Conservation (phyloP, 169 alveolate species). For the Cryptosporidium sp. region DNA sequence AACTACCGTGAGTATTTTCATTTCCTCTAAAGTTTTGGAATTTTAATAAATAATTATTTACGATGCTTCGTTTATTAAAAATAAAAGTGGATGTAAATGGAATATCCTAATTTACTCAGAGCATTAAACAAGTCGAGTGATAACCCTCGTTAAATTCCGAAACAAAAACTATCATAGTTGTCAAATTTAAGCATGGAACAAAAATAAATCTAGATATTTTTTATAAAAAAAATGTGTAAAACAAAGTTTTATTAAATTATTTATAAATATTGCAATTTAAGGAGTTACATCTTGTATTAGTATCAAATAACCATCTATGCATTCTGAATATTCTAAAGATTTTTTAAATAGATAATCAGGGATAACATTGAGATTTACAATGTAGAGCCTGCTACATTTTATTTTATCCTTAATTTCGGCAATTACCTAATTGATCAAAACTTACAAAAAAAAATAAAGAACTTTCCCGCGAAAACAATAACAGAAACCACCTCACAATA, state of each 20-base stretch:
- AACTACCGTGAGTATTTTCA: slow-evolving; percentile 18
- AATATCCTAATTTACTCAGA: slow-evolving; percentile 2
- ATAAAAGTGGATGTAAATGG: background rate
- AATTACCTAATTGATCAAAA: background rate
- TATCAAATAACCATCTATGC: too few relatives aligned
- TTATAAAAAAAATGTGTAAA: too few relatives aligned
- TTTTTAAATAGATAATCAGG: too few relatives aligned
- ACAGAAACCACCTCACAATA: slow-evolving; percentile 56
- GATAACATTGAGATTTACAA: too few relatives aligned
- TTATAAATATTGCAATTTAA: too few relatives aligned
- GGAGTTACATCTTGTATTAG: too few relatives aligned
- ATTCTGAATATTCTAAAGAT: too few relatives aligned
- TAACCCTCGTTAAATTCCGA: background rate
- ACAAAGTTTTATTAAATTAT: too few relatives aligned
- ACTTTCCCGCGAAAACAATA: slow-evolving; percentile 20
- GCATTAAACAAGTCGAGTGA: slow-evolving; percentile 12
- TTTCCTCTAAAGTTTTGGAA: background rate
- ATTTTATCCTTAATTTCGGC: background rate
- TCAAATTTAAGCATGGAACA: background rate
- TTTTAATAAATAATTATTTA: background rate
- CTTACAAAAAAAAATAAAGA: background rate
- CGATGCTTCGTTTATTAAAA: background rate
- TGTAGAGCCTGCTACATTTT: background rate
- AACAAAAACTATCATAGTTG: background rate
- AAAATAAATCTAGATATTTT: background rate